A percentile compares a stretch with the other conserved stretches of the same genome.
phyloP scores from a whole-genome alignment of 2,329 filamentous ascomycete species.

The Neofusicoccum umdonicola region DNA sequence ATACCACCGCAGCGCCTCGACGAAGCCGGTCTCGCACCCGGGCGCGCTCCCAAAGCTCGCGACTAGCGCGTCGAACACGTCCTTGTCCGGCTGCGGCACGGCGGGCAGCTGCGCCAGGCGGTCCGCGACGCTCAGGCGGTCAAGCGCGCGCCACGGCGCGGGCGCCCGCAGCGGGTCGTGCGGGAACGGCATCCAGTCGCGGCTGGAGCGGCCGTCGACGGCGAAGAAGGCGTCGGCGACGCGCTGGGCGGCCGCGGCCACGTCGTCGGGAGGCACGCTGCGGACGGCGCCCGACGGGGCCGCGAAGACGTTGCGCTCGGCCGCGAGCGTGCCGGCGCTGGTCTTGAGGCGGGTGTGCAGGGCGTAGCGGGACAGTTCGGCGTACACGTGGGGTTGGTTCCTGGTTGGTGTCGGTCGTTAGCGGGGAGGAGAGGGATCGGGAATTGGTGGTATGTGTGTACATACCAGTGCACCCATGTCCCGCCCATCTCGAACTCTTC shows the following conservation, averaged over 20 bases:
- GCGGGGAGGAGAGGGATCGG: neutral
- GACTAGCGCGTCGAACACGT: conserved; percentile 23
- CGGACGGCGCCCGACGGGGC: neutral
- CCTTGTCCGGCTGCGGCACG: conserved; percentile 14
- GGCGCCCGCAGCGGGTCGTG: conserved; percentile 32
- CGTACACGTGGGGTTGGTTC: conserved; percentile 27
- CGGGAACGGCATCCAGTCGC: conserved; percentile 37
- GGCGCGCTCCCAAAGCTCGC: conserved; percentile 20
- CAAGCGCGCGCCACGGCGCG: conserved; percentile 28
- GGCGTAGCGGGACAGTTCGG: conserved; percentile 31
- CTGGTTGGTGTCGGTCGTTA: neutral
- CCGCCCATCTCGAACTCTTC: conserved; percentile 52
- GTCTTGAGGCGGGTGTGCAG: conserved; percentile 20
- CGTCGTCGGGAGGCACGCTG: conserved; percentile 4
- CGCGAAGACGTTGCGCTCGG: neutral
- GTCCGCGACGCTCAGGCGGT: conserved; percentile 29
- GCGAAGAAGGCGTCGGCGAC: conserved; percentile 27
- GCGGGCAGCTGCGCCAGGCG: conserved; percentile 28
- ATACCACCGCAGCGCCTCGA: conserved; percentile 31
- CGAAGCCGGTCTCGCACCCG: conserved; percentile 25
- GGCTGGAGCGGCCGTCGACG: conserved; percentile 30
- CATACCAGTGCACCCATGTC: conserved; percentile 48
- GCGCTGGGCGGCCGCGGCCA: too few relatives aligned
- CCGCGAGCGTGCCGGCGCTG: conserved; percentile 12
- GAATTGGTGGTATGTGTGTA: neutral